Percentiles rank a stretch among this genome's conserved stretches.
Evolutionary conservation across 768 basidiomycete species (phyloP).

Genomic region (Coprinopsis marcescibilis): DNA sequence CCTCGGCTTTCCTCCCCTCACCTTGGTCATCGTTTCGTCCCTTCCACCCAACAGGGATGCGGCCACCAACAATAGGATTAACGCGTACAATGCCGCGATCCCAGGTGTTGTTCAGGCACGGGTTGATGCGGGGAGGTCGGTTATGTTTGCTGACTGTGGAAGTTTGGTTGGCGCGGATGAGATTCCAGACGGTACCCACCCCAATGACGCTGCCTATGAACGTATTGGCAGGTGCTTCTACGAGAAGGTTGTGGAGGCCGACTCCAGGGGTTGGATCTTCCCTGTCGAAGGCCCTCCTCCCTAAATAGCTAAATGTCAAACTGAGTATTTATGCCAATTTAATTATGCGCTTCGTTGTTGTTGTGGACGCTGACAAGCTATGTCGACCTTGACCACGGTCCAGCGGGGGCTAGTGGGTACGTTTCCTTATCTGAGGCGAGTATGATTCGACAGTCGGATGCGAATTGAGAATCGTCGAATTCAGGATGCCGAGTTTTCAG

Average conservation of each 20-base stretch:
- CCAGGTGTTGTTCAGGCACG: constrained; percentile 1
- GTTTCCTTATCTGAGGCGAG: too few species aligned
- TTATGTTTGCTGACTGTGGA: constrained; percentile 3
- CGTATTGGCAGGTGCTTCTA: constrained; percentile 7
- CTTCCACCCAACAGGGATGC: neutral
- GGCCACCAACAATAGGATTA: neutral
- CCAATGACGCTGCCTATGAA: constrained; percentile 4
- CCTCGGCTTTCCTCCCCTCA: constrained; percentile 1
- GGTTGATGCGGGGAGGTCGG: neutral
- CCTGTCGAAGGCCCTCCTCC: constrained; percentile 5
- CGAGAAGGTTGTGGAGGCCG: neutral
- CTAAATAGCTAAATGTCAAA: too few species aligned
- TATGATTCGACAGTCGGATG: too few species aligned
- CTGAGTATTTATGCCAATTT: too few species aligned
- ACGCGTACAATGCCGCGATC: neutral
- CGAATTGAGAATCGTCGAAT: too few species aligned
- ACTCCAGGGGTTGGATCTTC: neutral
- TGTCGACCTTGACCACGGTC: too few species aligned
- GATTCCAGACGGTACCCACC: neutral
- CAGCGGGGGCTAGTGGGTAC: too few species aligned
- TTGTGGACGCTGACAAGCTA: too few species aligned
- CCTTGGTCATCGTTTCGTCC: constrained; percentile 4
- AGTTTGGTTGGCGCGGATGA: neutral
- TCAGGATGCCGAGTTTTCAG: too few species aligned
- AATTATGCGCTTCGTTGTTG: too few species aligned